Conservation (phyloP, 2,329 filamentous ascomycete species). For the Neopestalotiopsis rosae region DNA sequence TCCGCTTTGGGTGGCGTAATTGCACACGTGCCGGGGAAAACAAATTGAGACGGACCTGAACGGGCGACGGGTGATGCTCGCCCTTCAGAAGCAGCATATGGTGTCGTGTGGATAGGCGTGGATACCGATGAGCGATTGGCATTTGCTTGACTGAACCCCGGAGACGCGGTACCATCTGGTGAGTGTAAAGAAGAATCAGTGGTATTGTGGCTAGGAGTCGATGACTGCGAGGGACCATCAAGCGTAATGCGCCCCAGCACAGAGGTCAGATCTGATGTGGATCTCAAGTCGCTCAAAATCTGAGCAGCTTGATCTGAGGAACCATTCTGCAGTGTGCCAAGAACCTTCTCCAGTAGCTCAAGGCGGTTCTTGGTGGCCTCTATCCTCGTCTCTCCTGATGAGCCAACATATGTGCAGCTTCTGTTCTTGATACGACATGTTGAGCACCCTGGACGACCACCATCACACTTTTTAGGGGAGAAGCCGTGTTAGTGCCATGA, state of each 20-base stretch:
- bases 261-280: slow-evolving; percentile 20
- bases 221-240: neutral
- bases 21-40: slow-evolving; percentile 23
- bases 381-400: slow-evolving; percentile 36
- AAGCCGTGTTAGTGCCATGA: neutral
- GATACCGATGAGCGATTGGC: neutral
- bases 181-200: neutral
- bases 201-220: neutral
- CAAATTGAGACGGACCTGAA: neutral
- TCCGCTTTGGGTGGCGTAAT: slow-evolving; percentile 26
- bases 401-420: slow-evolving; percentile 37
- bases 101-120: neutral
- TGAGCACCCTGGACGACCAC: slow-evolving; percentile 35
- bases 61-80: neutral
- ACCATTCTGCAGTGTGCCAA: slow-evolving; percentile 29
- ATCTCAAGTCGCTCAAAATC: slow-evolving; percentile 32
- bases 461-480: slow-evolving; percentile 34
- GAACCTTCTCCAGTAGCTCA: slow-evolving; percentile 33
- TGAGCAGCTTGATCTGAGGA: slow-evolving; percentile 29
- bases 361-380: slow-evolving; percentile 36
- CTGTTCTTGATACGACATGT: slow-evolving; percentile 33
- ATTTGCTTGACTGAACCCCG: neutral
- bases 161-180: neutral
- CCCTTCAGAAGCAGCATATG: neutral
- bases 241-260: neutral